These are phyloP conservation scores for Vitis hybrid DNA, from an alignment of 177 flowering plant species.

Conservation along the genomic window DNA sequence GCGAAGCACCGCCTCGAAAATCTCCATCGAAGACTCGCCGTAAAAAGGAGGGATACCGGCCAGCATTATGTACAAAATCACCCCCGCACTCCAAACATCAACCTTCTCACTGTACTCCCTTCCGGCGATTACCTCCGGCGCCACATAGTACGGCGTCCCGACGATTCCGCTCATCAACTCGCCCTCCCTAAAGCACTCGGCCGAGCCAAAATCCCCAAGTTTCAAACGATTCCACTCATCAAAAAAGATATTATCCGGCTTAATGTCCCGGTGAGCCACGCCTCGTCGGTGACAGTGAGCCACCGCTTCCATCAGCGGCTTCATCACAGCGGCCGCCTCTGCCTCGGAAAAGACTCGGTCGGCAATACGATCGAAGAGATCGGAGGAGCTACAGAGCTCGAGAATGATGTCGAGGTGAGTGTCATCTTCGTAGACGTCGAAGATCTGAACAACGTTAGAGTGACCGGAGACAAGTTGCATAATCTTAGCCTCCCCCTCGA, in stretches of 20 bases:
- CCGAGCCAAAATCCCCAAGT: constrained; percentile 83
- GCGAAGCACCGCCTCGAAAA: constrained; percentile 60
- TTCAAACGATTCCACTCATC: constrained; percentile 42
- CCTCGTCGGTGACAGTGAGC: constrained; percentile 68
- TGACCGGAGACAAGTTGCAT: constrained; percentile 37
- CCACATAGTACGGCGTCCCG: constrained; percentile 78
- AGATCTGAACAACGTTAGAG: constrained; percentile 46
- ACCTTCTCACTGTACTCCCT: constrained; percentile 74
- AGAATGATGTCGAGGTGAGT: constrained; percentile 50
- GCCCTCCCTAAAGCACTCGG: constrained; percentile 38
- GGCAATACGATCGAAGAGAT: constrained; percentile 44
- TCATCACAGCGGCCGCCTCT: constrained; percentile 41
- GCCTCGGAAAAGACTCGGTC: constrained; percentile 37
- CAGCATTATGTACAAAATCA: constrained; percentile 68
- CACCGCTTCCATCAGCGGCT: constrained; percentile 55
- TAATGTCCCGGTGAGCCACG: constrained; percentile 75
- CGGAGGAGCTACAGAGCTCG: constrained; percentile 52
- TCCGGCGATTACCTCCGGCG: constrained; percentile 74
- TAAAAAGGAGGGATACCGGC: constrained; percentile 72
- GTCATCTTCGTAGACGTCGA: constrained; percentile 55
- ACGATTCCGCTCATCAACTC: constrained; percentile 50
- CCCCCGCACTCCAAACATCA: constrained; percentile 89
- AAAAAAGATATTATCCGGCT: constrained; percentile 82
- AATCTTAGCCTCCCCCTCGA: constrained; percentile 55
- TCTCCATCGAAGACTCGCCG: constrained; percentile 61